These are phyloP conservation scores for Peronospora destructor DNA, from an alignment of 352 stramenopile species.

Conservation along the genomic window DNA sequence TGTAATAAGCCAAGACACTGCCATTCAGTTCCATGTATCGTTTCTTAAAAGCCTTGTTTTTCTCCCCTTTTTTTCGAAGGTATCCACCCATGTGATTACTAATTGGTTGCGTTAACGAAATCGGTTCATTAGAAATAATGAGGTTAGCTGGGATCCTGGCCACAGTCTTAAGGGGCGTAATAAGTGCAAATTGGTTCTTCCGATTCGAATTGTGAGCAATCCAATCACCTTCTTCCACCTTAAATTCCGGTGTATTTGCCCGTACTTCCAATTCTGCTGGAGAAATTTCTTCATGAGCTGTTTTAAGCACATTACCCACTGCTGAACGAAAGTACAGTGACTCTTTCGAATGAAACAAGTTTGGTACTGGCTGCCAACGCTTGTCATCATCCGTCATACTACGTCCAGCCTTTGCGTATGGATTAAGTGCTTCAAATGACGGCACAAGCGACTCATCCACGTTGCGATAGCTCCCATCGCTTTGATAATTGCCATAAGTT, in stretches of 20 bases:
- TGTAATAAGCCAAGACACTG: slow-evolving; percentile 72
- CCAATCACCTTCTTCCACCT: slow-evolving; percentile 80
- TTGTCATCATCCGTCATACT: slow-evolving; percentile 42
- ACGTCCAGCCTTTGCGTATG: slow-evolving; percentile 51
- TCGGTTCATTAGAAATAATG: slow-evolving; percentile 53
- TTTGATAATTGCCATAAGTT: slow-evolving; percentile 34
- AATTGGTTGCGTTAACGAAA: slow-evolving; percentile 31
- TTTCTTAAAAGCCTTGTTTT: slow-evolving; percentile 75
- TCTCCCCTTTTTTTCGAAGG: slow-evolving; percentile 78
- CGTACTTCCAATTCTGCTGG: slow-evolving; percentile 73
- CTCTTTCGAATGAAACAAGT: slow-evolving; percentile 76
- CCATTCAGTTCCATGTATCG: slow-evolving; percentile 83
- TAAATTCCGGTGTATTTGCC: slow-evolving; percentile 87
- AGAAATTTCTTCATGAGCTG: slow-evolving; percentile 76
- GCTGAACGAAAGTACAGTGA: slow-evolving; percentile 70
- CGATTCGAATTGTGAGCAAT: slow-evolving; percentile 74
- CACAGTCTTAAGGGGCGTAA: slow-evolving; percentile 79
- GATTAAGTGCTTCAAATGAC: slow-evolving; percentile 69
- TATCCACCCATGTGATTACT: slow-evolving; percentile 60
- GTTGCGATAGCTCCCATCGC: slow-evolving; percentile 27
- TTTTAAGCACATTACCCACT: slow-evolving; percentile 69
- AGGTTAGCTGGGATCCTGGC: slow-evolving; percentile 61
- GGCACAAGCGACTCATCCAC: slow-evolving; percentile 47
- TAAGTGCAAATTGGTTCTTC: slow-evolving; percentile 72
- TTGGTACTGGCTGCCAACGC: slow-evolving; percentile 72